A percentile compares a stretch with the other conserved stretches of the same genome.
phyloP scores from a whole-genome alignment of 331 rosid genomes.

The Rhamnella rubrinervis region DNA sequence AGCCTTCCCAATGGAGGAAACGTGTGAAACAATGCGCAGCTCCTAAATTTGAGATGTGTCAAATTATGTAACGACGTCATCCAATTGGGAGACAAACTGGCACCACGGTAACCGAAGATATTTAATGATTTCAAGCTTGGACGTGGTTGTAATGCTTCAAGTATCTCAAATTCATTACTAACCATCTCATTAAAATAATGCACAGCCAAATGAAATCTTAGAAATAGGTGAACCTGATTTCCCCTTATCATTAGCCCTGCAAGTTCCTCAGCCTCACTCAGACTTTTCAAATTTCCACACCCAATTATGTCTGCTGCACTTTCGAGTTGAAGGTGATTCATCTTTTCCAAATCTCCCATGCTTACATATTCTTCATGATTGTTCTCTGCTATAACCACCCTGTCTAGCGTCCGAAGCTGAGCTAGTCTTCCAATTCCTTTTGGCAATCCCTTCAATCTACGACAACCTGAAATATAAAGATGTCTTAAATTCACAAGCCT shows the following conservation, averaged over 20 bases:
- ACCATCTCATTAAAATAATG: too few species aligned
- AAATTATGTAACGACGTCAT: neutral
- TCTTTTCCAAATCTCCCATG: neutral
- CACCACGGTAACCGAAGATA: neutral
- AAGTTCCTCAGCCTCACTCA: neutral
- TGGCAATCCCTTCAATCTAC: neutral
- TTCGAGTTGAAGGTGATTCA: neutral
- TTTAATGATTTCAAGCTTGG: neutral
- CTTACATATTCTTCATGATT: neutral
- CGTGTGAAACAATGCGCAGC: neutral
- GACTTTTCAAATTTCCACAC: too few species aligned
- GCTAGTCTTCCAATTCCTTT: neutral
- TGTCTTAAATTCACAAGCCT: neutral
- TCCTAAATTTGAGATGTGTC: neutral
- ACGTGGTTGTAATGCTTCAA: conserved; percentile 9
- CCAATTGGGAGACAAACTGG: neutral
- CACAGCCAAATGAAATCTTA: too few species aligned
- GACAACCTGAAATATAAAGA: neutral
- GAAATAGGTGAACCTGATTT: neutral
- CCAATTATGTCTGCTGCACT: neutral
- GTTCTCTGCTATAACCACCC: neutral
- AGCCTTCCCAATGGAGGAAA: conserved; percentile 14
- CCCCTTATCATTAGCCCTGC: neutral
- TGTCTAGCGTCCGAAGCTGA: neutral
- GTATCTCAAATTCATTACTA: neutral